Evolutionary conservation across 306 rosid species (phyloP).

Genomic region (Corylus heterophylla): DNA sequence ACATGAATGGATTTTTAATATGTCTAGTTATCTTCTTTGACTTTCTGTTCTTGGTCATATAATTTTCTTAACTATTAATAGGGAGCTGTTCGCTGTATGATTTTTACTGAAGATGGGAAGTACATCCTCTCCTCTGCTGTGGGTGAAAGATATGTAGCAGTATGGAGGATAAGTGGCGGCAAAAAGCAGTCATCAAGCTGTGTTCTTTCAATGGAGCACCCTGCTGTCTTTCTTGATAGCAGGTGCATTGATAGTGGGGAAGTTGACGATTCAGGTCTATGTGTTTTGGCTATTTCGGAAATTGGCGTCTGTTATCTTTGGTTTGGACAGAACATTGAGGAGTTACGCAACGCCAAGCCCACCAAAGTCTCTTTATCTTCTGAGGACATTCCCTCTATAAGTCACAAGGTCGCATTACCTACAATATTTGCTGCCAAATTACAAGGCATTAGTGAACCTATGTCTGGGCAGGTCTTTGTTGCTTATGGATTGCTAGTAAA

Average conservation of each 20-base stretch:
- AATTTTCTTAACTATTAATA: slow-evolving; percentile 40
- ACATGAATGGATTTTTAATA: neutral
- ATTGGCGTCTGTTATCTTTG: slow-evolving; percentile 81
- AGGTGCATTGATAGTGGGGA: slow-evolving; percentile 45
- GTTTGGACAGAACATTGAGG: slow-evolving; percentile 70
- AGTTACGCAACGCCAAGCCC: slow-evolving; percentile 62
- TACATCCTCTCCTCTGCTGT: slow-evolving; percentile 82
- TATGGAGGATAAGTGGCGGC: slow-evolving; percentile 65
- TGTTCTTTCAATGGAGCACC: slow-evolving; percentile 91
- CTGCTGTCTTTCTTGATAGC: slow-evolving; percentile 84
- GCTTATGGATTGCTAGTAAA: slow-evolving; percentile 76
- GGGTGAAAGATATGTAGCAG: slow-evolving; percentile 86
- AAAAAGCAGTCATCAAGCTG: slow-evolving; percentile 81
- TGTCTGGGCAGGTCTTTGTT: slow-evolving; percentile 69
- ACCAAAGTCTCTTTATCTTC: slow-evolving; percentile 64
- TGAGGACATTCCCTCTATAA: slow-evolving; percentile 55
- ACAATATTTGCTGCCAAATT: slow-evolving; percentile 79
- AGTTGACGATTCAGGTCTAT: slow-evolving; percentile 45
- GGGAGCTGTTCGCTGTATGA: slow-evolving; percentile 87
- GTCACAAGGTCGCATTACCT: slow-evolving; percentile 57
- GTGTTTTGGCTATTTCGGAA: slow-evolving; percentile 89
- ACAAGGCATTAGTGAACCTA: slow-evolving; percentile 52
- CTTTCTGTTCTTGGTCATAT: slow-evolving; percentile 20
- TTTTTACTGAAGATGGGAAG: slow-evolving; percentile 80
- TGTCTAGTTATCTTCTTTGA: slow-evolving; percentile 14